Evolutionary conservation across 495 filamentous ascomycete genomes (phyloP).

Genomic region (Aspergillus ostianus): DNA sequence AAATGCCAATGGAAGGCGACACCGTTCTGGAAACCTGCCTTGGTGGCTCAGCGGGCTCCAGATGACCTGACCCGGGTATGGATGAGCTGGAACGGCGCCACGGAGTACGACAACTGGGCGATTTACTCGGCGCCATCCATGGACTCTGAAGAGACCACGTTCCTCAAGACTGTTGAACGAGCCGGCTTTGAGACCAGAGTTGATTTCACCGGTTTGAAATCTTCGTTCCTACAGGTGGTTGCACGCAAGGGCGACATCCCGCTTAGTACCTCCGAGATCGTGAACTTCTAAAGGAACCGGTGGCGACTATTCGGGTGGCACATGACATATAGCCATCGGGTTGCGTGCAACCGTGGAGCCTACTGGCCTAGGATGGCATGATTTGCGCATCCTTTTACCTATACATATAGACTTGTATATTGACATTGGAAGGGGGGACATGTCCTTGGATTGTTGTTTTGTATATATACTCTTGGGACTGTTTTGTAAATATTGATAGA

Average conservation of each 20-base stretch:
- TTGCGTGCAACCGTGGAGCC: not conserved
- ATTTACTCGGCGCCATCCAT: slow-evolving; percentile 26
- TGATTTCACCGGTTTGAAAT: slow-evolving; percentile 22
- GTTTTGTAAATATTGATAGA: not conserved
- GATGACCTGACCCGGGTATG: slow-evolving; percentile 19
- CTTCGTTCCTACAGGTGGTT: slow-evolving; percentile 31
- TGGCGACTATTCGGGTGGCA: not conserved
- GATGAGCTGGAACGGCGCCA: slow-evolving; percentile 47
- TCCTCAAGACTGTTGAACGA: slow-evolving; percentile 25
- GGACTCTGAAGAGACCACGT: slow-evolving; percentile 20
- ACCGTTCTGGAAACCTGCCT: slow-evolving; percentile 36
- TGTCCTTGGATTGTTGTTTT: not conserved
- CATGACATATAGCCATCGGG: not conserved
- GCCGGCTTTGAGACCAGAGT: slow-evolving; percentile 35
- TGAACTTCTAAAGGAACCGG: slow-evolving; percentile 18
- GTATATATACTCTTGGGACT: not conserved
- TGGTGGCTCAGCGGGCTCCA: slow-evolving; percentile 22
- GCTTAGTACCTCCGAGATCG: slow-evolving; percentile 27
- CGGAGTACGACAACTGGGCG: slow-evolving; percentile 41
- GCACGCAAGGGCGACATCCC: slow-evolving; percentile 30
- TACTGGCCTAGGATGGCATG: no score
- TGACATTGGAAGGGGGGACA: not conserved
- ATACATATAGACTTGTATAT: not conserved
- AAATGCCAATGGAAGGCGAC: slow-evolving; percentile 41
- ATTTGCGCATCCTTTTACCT: not conserved